phyloP scores from a whole-genome alignment of 441 rosid species.

The Capsella rubella region DNA sequence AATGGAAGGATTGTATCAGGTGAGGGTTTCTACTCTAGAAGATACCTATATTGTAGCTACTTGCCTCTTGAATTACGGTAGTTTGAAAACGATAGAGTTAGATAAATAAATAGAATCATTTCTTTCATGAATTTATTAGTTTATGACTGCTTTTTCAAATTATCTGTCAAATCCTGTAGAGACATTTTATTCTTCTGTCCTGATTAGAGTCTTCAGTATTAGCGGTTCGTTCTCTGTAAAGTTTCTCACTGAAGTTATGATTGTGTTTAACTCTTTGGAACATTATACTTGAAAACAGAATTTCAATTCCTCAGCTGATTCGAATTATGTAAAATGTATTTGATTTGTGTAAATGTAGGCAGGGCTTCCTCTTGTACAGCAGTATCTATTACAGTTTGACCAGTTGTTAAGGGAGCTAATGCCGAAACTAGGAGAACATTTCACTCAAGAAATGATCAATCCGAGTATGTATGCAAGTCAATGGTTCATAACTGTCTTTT shows the following conservation, averaged over 20 bases:
- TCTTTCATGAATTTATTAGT: no score
- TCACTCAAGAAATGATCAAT: constrained; percentile 84
- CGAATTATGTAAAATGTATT: background rate
- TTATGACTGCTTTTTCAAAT: no score
- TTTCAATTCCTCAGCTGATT: background rate
- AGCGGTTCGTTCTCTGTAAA: background rate
- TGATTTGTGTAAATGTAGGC: constrained; percentile 53
- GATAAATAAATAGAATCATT: no score
- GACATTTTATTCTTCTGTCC: no score
- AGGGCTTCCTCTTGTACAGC: constrained; percentile 96
- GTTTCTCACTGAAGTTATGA: background rate
- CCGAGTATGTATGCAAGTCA: constrained; percentile 99
- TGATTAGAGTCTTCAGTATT: constrained; percentile 12
- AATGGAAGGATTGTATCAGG: constrained; percentile 97
- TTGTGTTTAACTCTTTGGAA: background rate
- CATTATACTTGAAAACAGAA: constrained; percentile 20
- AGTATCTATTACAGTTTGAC: constrained; percentile 82
- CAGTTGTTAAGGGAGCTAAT: constrained; percentile 74
- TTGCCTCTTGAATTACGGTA: constrained; percentile 37
- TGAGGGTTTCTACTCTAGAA: constrained; percentile 38
- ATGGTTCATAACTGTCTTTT: constrained; percentile 97
- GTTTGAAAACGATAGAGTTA: constrained; percentile 27
- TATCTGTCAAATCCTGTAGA: no score
- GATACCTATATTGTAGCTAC: constrained; percentile 18
- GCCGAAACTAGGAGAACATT: constrained; percentile 95